Evolutionary conservation across 208 protist genomes (phyloP).

Genomic region (Leishmania mexicana): DNA sequence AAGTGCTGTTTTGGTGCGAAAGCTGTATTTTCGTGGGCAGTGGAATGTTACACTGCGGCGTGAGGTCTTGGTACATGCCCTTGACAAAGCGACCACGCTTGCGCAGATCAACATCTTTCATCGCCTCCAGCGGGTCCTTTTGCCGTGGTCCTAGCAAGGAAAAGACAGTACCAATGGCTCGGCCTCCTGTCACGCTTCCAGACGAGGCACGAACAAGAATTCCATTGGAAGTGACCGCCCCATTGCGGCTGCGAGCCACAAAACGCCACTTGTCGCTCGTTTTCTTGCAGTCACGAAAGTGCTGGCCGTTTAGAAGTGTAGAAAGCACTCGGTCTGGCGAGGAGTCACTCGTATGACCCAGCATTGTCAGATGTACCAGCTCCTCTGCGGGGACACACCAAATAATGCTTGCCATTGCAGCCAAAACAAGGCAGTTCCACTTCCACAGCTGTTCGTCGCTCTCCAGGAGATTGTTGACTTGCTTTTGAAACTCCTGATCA

Average conservation of each 20-base stretch:
- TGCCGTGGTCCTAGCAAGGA: conserved; percentile 58
- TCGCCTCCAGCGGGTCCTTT: conserved; percentile 77
- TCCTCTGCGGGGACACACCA: conserved; percentile 56
- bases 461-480: conserved; percentile 67
- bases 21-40: conserved; percentile 84
- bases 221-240: conserved; percentile 80
- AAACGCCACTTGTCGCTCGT: conserved; percentile 71
- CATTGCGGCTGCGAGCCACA: conserved; percentile 72
- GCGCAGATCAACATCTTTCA: conserved; percentile 75
- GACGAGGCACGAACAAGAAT: conserved; percentile 59
- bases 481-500: conserved; percentile 52
- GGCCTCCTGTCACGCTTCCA: conserved; percentile 28
- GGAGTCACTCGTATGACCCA: conserved; percentile 33
- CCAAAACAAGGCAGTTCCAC: conserved; percentile 74
- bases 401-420: conserved; percentile 62
- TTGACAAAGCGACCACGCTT: conserved; percentile 83
- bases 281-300: conserved; percentile 75
- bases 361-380: conserved; percentile 55
- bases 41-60: conserved; percentile 61
- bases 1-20: conserved; percentile 74
- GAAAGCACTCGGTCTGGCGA: conserved; percentile 42
- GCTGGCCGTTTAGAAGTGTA: conserved; percentile 38
- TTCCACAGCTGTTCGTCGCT: conserved; percentile 83
- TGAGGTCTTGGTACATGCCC: conserved; percentile 67
- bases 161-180: conserved; percentile 72